A percentile compares a stretch with the other conserved stretches of the same genome.
phyloP scores from a whole-genome alignment of 164 flowering plant species.

The Paratinospora sagittata region DNA sequence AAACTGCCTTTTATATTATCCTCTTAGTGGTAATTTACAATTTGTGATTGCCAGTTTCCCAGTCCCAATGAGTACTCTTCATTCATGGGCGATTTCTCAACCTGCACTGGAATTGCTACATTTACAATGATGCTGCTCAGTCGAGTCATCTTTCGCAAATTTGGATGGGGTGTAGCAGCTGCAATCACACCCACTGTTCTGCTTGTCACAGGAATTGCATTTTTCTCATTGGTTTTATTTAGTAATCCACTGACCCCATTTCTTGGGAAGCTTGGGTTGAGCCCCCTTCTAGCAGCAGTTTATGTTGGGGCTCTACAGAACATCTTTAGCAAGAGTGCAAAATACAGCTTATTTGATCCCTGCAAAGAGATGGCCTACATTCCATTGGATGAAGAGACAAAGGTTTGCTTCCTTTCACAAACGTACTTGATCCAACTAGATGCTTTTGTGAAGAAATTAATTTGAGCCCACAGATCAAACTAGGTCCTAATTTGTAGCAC shows the following conservation, averaged over 20 bases:
- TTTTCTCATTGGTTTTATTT: slow-evolving; percentile 24
- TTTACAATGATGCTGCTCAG: slow-evolving; percentile 29
- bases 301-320: slow-evolving; percentile 29
- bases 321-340: slow-evolving; percentile 30
- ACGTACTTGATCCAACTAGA: not conserved
- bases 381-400: slow-evolving; percentile 30
- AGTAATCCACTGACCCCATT: slow-evolving; percentile 23
- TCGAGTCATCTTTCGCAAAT: slow-evolving; percentile 27
- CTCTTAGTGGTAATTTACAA: not conserved
- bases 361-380: slow-evolving; percentile 33
- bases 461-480: not conserved
- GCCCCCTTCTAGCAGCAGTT: slow-evolving; percentile 32
- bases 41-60: slow-evolving; percentile 19
- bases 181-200: slow-evolving; percentile 27
- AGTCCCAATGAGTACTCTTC: slow-evolving; percentile 32
- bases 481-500: not conserved
- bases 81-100: slow-evolving; percentile 31
- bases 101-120: slow-evolving; percentile 26
- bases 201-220: slow-evolving; percentile 24
- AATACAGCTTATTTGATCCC: slow-evolving; percentile 31
- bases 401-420: slow-evolving; percentile 12
- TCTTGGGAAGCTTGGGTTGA: slow-evolving; percentile 20
- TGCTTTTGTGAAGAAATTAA: not conserved
- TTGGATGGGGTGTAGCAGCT: slow-evolving; percentile 32
- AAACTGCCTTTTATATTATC: not conserved